phyloP scores from a whole-genome alignment of 345 rosid genomes.

The Rhizophora apiculata region DNA sequence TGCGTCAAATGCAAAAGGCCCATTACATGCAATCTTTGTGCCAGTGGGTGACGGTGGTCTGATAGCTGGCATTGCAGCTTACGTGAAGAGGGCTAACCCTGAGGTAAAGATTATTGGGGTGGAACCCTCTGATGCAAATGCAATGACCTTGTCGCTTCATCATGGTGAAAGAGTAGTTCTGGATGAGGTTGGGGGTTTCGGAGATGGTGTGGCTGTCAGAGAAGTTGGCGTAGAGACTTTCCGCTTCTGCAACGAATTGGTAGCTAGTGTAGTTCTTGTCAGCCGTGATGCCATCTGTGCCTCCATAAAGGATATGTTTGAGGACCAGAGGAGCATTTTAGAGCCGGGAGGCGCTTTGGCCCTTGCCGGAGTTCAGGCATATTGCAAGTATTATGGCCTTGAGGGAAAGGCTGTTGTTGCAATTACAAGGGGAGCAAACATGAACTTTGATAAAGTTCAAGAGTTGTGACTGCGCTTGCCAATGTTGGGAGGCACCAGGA shows the following conservation, averaged over 20 bases:
- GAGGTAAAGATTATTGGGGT: constrained; percentile 96
- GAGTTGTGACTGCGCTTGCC: constrained; percentile 90
- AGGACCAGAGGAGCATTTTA: constrained; percentile 86
- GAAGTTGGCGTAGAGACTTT: constrained; percentile 93
- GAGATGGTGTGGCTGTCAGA: constrained; percentile 98
- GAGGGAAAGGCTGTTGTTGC: constrained; percentile 72
- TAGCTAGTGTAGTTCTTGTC: constrained; percentile 93
- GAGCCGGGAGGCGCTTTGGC: constrained; percentile 98
- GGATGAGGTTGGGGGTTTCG: constrained; percentile 91
- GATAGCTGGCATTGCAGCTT: constrained; percentile 96
- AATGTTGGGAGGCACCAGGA: constrained; percentile 92
- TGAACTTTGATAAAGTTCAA: constrained; percentile 87
- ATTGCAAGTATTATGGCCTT: constrained; percentile 78
- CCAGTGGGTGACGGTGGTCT: constrained; percentile 98
- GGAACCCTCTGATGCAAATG: constrained; percentile 90
- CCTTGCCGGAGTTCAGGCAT: constrained; percentile 95
- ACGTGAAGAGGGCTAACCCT: constrained; percentile 77
- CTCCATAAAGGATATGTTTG: constrained; percentile 96
- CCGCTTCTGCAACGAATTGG: constrained; percentile 64
- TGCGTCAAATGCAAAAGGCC: constrained; percentile 60
- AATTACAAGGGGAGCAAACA: constrained; percentile 90
- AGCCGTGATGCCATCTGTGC: constrained; percentile 98
- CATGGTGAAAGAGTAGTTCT: constrained; percentile 82
- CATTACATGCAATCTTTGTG: constrained; percentile 87
- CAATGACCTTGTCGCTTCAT: constrained; percentile 95